Percentiles rank a stretch among this genome's conserved stretches.
These are phyloP conservation scores for Cantharellus cinnabarinus DNA, from an alignment of 768 basidiomycete species.

Conservation along the genomic window DNA sequence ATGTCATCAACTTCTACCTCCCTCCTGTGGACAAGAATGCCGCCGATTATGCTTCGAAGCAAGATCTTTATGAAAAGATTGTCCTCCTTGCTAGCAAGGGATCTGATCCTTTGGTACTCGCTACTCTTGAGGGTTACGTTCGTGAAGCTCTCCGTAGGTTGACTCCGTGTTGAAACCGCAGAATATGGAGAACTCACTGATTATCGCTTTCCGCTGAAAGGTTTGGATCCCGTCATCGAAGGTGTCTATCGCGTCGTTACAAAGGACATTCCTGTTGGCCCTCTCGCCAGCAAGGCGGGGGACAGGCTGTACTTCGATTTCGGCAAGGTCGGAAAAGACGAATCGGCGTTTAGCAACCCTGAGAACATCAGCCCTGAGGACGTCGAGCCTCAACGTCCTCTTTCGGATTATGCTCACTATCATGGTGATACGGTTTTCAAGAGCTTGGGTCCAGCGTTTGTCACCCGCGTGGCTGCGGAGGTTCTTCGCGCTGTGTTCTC, in stretches of 20 bases:
- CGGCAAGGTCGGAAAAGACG: neutral
- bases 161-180: neutral
- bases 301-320: neutral
- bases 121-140: neutral
- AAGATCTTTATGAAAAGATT: neutral
- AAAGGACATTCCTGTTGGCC: neutral
- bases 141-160: slow-evolving; percentile 1
- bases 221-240: slow-evolving; percentile 3
- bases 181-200: neutral
- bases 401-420: neutral
- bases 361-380: neutral
- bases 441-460: neutral
- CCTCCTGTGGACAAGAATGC: neutral
- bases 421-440: neutral
- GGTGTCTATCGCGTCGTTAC: neutral
- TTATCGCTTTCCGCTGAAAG: neutral
- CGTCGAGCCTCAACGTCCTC: neutral
- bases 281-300: neutral
- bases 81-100: neutral
- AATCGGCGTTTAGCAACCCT: neutral
- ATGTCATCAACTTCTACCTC: slow-evolving; percentile 2
- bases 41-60: neutral
- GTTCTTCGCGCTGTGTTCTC: neutral
- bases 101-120: neutral
- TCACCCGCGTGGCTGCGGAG: neutral